phyloP scores from a whole-genome alignment of 805 yeast species.

The Candida ipomoeae region DNA sequence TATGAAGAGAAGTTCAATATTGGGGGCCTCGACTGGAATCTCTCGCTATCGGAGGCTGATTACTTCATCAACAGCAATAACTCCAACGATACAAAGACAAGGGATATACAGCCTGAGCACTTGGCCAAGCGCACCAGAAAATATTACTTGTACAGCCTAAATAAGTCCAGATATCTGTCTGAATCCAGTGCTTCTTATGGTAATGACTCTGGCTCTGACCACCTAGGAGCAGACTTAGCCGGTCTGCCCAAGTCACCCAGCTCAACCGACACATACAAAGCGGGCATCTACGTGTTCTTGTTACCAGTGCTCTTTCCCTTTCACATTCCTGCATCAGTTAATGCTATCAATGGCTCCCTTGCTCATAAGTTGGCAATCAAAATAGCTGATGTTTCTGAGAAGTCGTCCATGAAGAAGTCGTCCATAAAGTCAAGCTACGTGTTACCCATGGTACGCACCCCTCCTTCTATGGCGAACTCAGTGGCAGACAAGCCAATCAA shows the following conservation, averaged over 20 bases:
- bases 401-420: conserved; percentile 29
- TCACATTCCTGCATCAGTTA: conserved; percentile 58
- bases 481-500: conserved; percentile 69
- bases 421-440: conserved; percentile 29
- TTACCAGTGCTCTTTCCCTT: conserved; percentile 61
- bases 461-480: conserved; percentile 54
- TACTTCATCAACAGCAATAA: conserved; percentile 39
- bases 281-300: conserved; percentile 69
- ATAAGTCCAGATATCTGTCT: conserved; percentile 6
- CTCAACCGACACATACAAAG: conserved; percentile 28
- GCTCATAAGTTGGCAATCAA: conserved; percentile 40
- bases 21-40: conserved; percentile 45
- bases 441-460: conserved; percentile 50
- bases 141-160: conserved; percentile 17
- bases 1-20: conserved; percentile 46
- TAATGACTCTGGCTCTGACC: conserved; percentile 3
- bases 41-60: conserved; percentile 39
- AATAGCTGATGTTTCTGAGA: conserved; percentile 35
- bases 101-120: conserved; percentile 40
- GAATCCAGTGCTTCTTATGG: conserved; percentile 5
- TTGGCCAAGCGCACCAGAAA: conserved; percentile 39
- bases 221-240: not conserved
- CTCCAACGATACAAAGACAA: conserved; percentile 40
- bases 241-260: not conserved
- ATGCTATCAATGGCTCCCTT: conserved; percentile 48